Conservation (phyloP, 495 filamentous ascomycete species). For the Penicillium canescens region DNA sequence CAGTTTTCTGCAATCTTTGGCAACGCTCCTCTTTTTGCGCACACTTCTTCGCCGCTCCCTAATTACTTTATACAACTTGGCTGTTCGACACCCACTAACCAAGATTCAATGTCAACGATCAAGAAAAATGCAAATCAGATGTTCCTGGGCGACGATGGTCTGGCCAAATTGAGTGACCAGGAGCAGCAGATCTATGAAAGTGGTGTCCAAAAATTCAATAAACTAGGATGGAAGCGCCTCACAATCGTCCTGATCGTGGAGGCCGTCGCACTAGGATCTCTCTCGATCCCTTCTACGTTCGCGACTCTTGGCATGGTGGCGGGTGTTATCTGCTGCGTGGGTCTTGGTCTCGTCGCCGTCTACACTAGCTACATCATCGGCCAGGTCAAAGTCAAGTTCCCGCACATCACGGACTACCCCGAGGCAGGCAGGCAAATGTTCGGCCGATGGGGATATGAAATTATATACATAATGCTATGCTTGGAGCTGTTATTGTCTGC, state of each 20-base stretch:
- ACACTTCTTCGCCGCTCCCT: no score
- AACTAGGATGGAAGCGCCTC: constrained; percentile 28
- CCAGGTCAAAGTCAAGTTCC: constrained; percentile 64
- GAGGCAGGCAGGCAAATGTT: constrained; percentile 58
- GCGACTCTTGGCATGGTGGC: constrained; percentile 58
- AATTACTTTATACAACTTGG: no score
- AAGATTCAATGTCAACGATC: no score
- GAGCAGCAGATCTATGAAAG: constrained; percentile 7
- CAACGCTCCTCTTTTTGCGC: no score
- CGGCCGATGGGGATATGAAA: constrained; percentile 53
- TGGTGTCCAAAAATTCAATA: constrained; percentile 17
- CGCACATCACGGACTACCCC: constrained; percentile 59
- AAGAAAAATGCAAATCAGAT: no score
- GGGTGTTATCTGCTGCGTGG: constrained; percentile 47
- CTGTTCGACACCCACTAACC: no score
- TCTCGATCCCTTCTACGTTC: constrained; percentile 56
- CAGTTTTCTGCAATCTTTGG: no score
- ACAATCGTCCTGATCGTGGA: constrained; percentile 54
- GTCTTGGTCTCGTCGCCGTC: constrained; percentile 59
- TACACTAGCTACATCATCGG: constrained; percentile 70
- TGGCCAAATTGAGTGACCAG: neutral
- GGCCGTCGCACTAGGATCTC: constrained; percentile 57
- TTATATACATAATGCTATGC: constrained; percentile 59
- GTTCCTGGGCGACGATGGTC: no score
- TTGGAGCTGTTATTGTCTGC: constrained; percentile 68